A percentile compares a stretch with the other conserved stretches of the same genome.
Conservation (phyloP, 192 early-diverging fungal genomes). For the Jimgerdemannia flammicorona region DNA sequence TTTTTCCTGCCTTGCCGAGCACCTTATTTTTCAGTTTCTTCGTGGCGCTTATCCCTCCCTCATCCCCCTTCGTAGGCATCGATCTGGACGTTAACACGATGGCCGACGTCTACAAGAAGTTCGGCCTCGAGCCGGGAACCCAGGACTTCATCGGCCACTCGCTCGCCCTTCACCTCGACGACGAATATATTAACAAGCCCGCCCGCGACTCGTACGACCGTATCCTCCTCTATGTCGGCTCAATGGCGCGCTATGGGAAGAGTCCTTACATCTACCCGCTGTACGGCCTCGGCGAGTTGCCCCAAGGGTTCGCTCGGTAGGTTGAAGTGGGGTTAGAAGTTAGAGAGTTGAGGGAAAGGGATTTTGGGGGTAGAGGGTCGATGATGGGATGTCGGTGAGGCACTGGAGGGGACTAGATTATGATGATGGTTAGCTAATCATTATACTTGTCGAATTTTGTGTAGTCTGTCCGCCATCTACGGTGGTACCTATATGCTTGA, state of each 20-base stretch:
- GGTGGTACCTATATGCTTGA: conserved; percentile 99
- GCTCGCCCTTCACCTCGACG: conserved; percentile 94
- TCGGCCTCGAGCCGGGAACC: conserved; percentile 89
- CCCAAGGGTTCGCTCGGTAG: conserved; percentile 94
- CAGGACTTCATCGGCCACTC: conserved; percentile 99
- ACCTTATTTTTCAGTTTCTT: background rate
- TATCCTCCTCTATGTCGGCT: conserved; percentile 89
- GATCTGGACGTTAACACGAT: conserved; percentile 76
- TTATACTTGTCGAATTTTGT: background rate
- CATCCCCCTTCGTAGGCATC: conserved; percentile 42
- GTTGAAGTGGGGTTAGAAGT: background rate
- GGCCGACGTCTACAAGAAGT: conserved; percentile 84
- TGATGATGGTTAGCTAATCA: background rate
- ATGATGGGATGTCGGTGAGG: background rate
- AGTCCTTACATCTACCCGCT: conserved; percentile 98
- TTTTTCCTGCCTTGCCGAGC: background rate
- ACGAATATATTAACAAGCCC: conserved; percentile 64
- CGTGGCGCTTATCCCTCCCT: background rate
- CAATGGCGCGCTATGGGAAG: conserved; percentile 90
- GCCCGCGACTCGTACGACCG: conserved; percentile 87
- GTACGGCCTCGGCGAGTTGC: conserved; percentile 96
- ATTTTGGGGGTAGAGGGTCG: background rate
- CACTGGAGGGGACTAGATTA: background rate
- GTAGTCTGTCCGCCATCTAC: conserved; percentile 92
- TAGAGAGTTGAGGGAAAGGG: background rate